Percentiles rank a stretch among this genome's conserved stretches.
phyloP scores from a whole-genome alignment of 148 eudicot species.

The Heliosperma pusillum region DNA sequence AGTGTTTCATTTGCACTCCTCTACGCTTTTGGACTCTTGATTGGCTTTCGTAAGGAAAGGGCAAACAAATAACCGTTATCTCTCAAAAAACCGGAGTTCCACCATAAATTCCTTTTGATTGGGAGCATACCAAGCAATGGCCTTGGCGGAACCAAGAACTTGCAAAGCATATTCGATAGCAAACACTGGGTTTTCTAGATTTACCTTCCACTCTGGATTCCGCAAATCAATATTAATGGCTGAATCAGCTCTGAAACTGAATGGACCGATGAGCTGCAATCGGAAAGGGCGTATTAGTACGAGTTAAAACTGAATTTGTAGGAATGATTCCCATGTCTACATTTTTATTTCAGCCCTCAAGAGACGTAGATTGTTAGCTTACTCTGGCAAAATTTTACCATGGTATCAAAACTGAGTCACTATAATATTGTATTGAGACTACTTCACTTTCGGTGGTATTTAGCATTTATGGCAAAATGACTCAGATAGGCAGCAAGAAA shows the following conservation, averaged over 20 bases:
- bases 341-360: no score
- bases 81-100: conserved; percentile 82
- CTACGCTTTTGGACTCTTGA: background rate
- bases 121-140: conserved; percentile 85
- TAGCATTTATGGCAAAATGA: no score
- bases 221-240: conserved; percentile 48
- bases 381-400: no score
- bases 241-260: conserved; percentile 78
- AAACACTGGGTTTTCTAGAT: conserved; percentile 55
- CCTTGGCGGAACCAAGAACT: conserved; percentile 82
- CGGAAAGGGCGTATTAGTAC: background rate
- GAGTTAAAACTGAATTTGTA: background rate
- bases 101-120: conserved; percentile 78
- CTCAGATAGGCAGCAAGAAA: no score
- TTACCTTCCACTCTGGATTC: conserved; percentile 38
- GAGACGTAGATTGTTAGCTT: no score
- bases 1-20: no score
- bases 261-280: conserved; percentile 83
- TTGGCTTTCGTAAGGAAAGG: background rate
- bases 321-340: no score
- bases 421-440: no score
- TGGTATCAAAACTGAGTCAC: no score
- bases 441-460: no score
- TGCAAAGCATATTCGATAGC: conserved; percentile 84
- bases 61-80: conserved; percentile 18